phyloP scores from a whole-genome alignment of 2,329 filamentous ascomycete genomes.

The Pyrenophora tritici-repentis region DNA sequence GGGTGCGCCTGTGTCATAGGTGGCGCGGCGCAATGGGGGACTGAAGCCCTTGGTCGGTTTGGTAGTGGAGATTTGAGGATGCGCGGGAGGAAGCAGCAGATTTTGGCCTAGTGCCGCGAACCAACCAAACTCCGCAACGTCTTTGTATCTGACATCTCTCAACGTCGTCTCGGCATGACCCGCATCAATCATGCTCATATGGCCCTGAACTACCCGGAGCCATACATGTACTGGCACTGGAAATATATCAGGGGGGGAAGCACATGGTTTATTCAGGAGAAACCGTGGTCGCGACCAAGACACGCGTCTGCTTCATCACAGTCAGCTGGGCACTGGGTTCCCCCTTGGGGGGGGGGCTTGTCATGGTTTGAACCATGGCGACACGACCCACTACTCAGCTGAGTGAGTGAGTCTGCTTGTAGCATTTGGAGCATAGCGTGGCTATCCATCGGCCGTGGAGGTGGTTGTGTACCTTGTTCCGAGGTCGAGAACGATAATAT shows the following conservation, averaged over 20 bases:
- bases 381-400: constrained; percentile 1
- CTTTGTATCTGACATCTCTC: constrained; percentile 4
- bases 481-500: constrained; percentile 37
- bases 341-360: background rate
- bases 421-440: constrained; percentile 17
- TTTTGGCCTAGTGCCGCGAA: constrained; percentile 21
- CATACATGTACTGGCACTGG: background rate
- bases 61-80: constrained; percentile 29
- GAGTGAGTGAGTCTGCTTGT: constrained; percentile 4
- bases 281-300: constrained; percentile 11
- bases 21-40: constrained; percentile 25
- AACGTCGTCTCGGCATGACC: constrained; percentile 1
- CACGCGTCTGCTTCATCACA: constrained; percentile 22
- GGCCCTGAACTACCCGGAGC: background rate
- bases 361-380: background rate
- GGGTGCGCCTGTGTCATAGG: constrained; percentile 12
- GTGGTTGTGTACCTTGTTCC: constrained; percentile 13
- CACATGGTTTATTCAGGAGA: constrained; percentile 11
- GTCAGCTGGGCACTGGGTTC: constrained; percentile 21
- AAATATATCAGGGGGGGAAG: constrained; percentile 8
- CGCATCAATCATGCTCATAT: background rate
- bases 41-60: constrained; percentile 13
- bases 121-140: constrained; percentile 9
- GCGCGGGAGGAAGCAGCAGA: constrained; percentile 27
- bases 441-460: constrained; percentile 28